Conservation (phyloP, 1,139 yeast genomes). For the Hyphopichia wangnamkhiaoensis region DNA sequence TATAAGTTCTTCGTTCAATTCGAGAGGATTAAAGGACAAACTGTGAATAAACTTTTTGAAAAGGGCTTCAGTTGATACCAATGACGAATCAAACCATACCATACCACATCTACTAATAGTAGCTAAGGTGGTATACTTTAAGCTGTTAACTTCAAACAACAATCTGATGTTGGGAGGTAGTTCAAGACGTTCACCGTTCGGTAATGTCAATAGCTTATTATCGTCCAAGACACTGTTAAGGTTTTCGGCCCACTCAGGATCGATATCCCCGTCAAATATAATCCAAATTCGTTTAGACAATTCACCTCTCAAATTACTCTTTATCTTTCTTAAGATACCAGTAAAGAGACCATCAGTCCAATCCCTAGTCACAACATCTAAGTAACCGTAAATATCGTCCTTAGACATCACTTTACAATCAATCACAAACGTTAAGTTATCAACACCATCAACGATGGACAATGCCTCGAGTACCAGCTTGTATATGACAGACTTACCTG, state of each 20-base stretch:
- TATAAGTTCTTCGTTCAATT: slow-evolving; percentile 9
- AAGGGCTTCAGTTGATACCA: slow-evolving; percentile 21
- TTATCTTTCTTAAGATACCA: slow-evolving; percentile 59
- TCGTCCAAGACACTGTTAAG: slow-evolving; percentile 91
- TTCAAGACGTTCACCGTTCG: slow-evolving; percentile 83
- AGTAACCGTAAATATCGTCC: slow-evolving; percentile 64
- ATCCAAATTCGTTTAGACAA: slow-evolving; percentile 65
- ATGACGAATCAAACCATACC: slow-evolving; percentile 60
- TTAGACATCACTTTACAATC: slow-evolving; percentile 79
- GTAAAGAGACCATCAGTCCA: slow-evolving; percentile 94
- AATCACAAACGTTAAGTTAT: slow-evolving; percentile 47
- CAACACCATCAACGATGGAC: slow-evolving; percentile 32
- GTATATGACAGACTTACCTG: slow-evolving; percentile 70
- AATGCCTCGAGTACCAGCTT: slow-evolving; percentile 50
- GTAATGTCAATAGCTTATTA: slow-evolving; percentile 75
- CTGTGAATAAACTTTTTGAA: slow-evolving; percentile 26
- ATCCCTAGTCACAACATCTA: slow-evolving; percentile 79
- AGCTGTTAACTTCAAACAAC: slow-evolving; percentile 73
- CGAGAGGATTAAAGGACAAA: slow-evolving; percentile 13
- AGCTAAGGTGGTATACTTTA: slow-evolving; percentile 79
- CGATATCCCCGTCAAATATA: slow-evolving; percentile 90
- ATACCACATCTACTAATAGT: slow-evolving; percentile 93
- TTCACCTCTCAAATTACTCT: slow-evolving; percentile 63
- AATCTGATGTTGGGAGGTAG: slow-evolving; percentile 66
- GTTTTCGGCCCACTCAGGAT: slow-evolving; percentile 93